These are phyloP conservation scores for Trypanosoma boissoni DNA, from an alignment of 208 protist species.

Conservation along the genomic window DNA sequence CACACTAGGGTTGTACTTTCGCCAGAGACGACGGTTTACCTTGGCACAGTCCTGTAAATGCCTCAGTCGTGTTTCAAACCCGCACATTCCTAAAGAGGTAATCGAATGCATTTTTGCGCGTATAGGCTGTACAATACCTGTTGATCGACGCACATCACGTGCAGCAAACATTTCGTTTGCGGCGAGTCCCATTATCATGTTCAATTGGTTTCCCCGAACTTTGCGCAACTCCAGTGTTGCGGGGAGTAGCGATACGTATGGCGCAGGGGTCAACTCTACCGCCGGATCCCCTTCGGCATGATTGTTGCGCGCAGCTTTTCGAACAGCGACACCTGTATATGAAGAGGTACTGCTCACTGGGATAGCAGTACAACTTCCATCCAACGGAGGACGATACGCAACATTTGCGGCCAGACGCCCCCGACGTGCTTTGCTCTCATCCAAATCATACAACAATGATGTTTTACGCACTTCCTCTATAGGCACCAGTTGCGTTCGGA, in stretches of 20 bases:
- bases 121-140: background rate
- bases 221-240: slow-evolving; percentile 15
- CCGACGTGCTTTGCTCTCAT: no score
- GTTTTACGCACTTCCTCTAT: no score
- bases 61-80: slow-evolving; percentile 13
- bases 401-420: no score
- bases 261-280: background rate
- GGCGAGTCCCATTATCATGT: background rate
- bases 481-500: no score
- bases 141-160: slow-evolving; percentile 9
- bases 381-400: no score
- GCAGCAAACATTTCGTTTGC: slow-evolving; percentile 16
- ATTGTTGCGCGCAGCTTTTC: no score
- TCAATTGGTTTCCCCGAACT: background rate
- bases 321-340: no score
- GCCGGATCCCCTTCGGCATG: no score
- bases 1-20: background rate
- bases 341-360: no score
- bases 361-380: no score
- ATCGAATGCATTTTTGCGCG: background rate
- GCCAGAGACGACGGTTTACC: slow-evolving; percentile 1
- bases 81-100: slow-evolving; percentile 2
- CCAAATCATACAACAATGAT: no score
- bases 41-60: slow-evolving; percentile 16
- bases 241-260: slow-evolving; percentile 7